Percentiles rank a stretch among this genome's conserved stretches.
phyloP scores from a whole-genome alignment of 1,284 basidiomycete genomes.

The Apiotrichum veenhuisii region DNA sequence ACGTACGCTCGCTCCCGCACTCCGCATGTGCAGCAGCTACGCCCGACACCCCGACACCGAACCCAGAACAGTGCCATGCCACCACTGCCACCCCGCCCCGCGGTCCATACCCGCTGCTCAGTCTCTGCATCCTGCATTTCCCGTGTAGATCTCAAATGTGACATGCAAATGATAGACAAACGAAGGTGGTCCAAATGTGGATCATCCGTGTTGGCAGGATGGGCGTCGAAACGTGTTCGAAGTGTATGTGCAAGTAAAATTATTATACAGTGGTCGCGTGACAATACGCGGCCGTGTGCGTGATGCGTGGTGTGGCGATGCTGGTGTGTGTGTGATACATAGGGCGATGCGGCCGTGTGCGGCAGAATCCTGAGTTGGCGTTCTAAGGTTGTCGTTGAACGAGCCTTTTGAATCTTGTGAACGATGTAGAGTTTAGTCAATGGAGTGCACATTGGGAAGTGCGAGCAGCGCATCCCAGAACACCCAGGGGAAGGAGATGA shows the following conservation, averaged over 20 bases:
- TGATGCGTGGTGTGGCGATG: no score
- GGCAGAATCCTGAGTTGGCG: no score
- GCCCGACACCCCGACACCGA: neutral
- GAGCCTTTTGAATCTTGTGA: no score
- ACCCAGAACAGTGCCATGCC: neutral
- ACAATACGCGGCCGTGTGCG: no score
- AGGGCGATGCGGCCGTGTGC: no score
- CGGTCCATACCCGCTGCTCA: neutral
- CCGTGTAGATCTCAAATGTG: constrained; percentile 6
- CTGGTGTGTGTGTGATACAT: no score
- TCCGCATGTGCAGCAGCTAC: neutral
- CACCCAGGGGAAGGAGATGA: constrained; percentile 35
- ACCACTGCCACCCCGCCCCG: neutral
- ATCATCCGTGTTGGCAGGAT: neutral
- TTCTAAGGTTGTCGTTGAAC: no score
- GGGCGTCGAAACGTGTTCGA: no score
- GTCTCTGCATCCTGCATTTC: constrained; percentile 6
- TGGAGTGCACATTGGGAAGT: constrained; percentile 10
- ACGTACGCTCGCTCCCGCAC: neutral
- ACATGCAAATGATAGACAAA: neutral
- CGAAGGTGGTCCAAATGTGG: neutral
- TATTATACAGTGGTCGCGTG: neutral
- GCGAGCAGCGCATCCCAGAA: constrained; percentile 20
- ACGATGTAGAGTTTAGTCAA: neutral
- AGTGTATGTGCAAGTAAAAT: no score